phyloP scores from a whole-genome alignment of 352 stramenopile species.

The Phytophthora palmivora region DNA sequence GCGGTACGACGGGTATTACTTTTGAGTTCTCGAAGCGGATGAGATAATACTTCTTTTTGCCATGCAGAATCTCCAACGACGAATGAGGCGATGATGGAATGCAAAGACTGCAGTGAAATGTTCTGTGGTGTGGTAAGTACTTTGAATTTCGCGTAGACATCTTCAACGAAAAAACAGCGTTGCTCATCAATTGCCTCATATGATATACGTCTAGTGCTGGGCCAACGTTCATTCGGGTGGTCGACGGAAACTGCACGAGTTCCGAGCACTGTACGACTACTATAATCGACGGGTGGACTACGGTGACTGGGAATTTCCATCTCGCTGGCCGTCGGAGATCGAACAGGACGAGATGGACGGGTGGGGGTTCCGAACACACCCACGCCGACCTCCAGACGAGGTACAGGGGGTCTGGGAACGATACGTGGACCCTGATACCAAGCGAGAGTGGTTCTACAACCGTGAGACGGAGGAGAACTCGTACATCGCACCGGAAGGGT shows the following conservation, averaged over 20 bases:
- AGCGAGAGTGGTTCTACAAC: constrained; percentile 80
- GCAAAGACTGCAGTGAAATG: constrained; percentile 88
- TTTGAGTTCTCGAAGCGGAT: too few relatives aligned
- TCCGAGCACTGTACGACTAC: constrained; percentile 91
- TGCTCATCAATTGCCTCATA: constrained; percentile 6
- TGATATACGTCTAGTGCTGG: constrained; percentile 79
- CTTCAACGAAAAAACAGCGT: constrained; percentile 13
- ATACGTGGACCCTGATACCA: constrained; percentile 57
- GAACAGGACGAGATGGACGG: constrained; percentile 88
- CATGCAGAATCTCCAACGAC: constrained; percentile 20
- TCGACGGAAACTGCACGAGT: constrained; percentile 79
- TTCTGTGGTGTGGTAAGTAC: constrained; percentile 82
- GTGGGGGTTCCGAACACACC: constrained; percentile 72
- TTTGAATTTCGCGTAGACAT: background rate
- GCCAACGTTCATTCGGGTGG: constrained; percentile 88
- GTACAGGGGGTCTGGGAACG: constrained; percentile 61
- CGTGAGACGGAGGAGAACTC: constrained; percentile 60
- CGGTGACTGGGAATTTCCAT: constrained; percentile 90
- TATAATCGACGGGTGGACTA: constrained; percentile 93
- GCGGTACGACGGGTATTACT: constrained; percentile 44
- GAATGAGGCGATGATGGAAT: constrained; percentile 83
- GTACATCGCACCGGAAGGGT: constrained; percentile 51
- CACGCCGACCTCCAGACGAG: constrained; percentile 51
- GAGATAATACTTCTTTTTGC: background rate
- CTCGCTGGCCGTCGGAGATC: constrained; percentile 90